These are phyloP conservation scores for Eremochloa ophiuroides DNA, from an alignment of 176 grass and related monocot genomes.

Conservation along the genomic window DNA sequence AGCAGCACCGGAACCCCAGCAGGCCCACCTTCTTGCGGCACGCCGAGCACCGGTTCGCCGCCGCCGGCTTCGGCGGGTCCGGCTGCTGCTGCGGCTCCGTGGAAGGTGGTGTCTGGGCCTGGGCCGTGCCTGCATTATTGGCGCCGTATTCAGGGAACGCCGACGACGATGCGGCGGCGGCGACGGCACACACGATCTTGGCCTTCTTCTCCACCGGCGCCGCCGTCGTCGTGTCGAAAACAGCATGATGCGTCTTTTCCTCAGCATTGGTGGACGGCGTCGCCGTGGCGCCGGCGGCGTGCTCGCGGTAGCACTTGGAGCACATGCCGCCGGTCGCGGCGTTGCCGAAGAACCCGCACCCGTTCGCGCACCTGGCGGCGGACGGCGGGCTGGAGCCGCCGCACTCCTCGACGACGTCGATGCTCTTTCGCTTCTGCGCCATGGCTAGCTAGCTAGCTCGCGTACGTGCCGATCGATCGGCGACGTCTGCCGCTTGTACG, in stretches of 20 bases:
- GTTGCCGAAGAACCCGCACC: slow-evolving; percentile 69
- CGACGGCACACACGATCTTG: not conserved
- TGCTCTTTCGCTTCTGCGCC: slow-evolving; percentile 20
- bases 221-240: not conserved
- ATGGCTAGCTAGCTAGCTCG: not conserved
- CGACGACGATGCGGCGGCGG: not conserved
- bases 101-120: not conserved
- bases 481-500: no score
- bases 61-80: not conserved
- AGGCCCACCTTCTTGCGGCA: slow-evolving; percentile 65
- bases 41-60: slow-evolving; percentile 36
- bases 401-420: not conserved
- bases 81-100: no score
- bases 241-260: not conserved
- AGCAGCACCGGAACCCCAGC: slow-evolving; percentile 59
- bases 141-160: not conserved
- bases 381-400: not conserved
- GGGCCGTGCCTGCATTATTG: no score
- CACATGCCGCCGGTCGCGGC: slow-evolving; percentile 41
- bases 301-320: slow-evolving; percentile 51
- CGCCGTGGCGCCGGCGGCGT: not conserved
- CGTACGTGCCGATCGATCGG: no score
- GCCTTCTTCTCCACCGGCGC: not conserved
- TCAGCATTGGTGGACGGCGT: not conserved
- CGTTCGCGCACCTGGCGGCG: slow-evolving; percentile 32